Evolutionary conservation across 192 early-diverging fungal genomes (phyloP), one percentile per base, ranked within the genome.

Genomic region (Gamsiella multidivaricata): DNA sequence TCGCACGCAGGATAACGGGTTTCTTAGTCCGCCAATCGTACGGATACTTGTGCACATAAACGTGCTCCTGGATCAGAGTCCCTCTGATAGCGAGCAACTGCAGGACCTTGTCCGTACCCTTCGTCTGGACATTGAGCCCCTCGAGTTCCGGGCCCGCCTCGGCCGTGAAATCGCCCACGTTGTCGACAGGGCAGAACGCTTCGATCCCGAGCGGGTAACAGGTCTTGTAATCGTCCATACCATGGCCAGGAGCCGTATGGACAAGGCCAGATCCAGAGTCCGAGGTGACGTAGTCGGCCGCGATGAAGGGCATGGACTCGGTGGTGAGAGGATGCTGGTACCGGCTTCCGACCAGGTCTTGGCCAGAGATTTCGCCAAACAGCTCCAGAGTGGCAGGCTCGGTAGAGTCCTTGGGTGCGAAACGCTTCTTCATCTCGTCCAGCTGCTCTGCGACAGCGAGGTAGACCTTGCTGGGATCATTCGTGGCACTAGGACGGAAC

Each of bases 11-110:
- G 61, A 94, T 93, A 32, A 94, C 86, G 5, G 93, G 93, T 58
- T 88, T 80, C 68, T 94, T 94, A 59, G 91, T 92, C 11, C 93
- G 87, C 93, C 93, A 94, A 83, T 94, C 93, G 54, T 93, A 94
- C 3, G 91, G 93, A 59, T 93, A 94, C 66, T 90, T 93, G 79
- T 94, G 93, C 5, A 70, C 81, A 65, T 89, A 87, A 28, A 67
- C 74, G 20, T 83, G 66, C 60, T 86, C 69, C 43, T 75, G 62
- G 34, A 93, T 61, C 42, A 94, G 57, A 2, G 29, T 57, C 15
- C 74, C 66, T 14, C 33, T 54, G 12, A 50, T n/a, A 15, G 36
- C 37, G 25, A 94, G 80, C 33, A 83, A 64, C 22, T 87, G 70
- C 25, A 94, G 70, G 10, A 92, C 86, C 28, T 84, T 80, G 6